Evolutionary conservation across 352 stramenopile genomes (phyloP).

Genomic region (Pythium oligandrum): DNA sequence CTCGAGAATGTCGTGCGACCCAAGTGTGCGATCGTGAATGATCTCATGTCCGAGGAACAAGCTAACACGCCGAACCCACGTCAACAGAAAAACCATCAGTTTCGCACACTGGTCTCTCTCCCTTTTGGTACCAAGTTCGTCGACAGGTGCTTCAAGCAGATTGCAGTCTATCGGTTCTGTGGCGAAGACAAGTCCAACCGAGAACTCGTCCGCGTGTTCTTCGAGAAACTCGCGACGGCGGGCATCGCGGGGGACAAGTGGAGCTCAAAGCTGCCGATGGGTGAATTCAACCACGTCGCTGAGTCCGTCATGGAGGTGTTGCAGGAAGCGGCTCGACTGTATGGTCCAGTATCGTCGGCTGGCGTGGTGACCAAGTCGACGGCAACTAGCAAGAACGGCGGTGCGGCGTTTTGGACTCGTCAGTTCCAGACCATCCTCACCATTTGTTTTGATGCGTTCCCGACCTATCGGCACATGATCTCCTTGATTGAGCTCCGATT

Average conservation of each 20-base stretch:
- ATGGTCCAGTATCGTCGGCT: constrained; percentile 30
- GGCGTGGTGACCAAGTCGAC: constrained; percentile 13
- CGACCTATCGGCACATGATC: constrained; percentile 54
- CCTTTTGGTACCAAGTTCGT: constrained; percentile 63
- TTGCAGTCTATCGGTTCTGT: constrained; percentile 58
- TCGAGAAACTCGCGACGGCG: constrained; percentile 75
- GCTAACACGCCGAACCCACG: constrained; percentile 38
- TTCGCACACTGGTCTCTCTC: constrained; percentile 62
- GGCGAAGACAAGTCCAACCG: constrained; percentile 71
- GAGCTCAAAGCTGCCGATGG: constrained; percentile 28
- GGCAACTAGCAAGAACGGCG: constrained; percentile 27
- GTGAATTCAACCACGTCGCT: constrained; percentile 51
- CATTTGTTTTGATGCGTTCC: constrained; percentile 66
- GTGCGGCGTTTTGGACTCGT: constrained; percentile 72
- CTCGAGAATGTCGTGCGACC: constrained; percentile 48
- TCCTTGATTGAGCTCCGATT: constrained; percentile 78
- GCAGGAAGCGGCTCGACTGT: constrained; percentile 68
- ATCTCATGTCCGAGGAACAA: constrained; percentile 50
- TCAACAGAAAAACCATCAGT: constrained; percentile 68
- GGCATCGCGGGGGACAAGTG: constrained; percentile 62
- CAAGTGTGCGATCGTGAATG: constrained; percentile 43
- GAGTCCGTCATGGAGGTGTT: constrained; percentile 66
- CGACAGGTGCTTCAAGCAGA: constrained; percentile 67
- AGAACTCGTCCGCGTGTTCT: constrained; percentile 70
- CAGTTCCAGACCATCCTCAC: constrained; percentile 73